These are phyloP conservation scores for Chytriomyces confervae DNA, from an alignment of 192 early-diverging fungal genomes.

Conservation along the genomic window DNA sequence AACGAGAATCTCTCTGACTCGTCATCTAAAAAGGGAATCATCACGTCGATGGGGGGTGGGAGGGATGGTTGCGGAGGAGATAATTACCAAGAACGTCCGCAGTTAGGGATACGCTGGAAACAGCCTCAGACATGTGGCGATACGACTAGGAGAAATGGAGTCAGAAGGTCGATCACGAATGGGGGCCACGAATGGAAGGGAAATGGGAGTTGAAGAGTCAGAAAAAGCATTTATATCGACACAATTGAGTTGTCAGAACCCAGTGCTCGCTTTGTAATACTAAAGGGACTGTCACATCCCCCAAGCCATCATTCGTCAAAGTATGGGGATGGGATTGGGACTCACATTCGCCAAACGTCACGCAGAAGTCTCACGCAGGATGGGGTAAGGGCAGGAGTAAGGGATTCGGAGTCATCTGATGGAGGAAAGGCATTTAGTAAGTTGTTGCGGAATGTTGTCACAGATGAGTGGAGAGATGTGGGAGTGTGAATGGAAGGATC, in stretches of 20 bases:
- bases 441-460: too few relatives aligned
- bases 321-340: background rate
- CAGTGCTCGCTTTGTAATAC: conserved; percentile 34
- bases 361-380: background rate
- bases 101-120: background rate
- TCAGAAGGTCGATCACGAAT: background rate
- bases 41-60: conserved; percentile 10
- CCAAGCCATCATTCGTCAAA: conserved; percentile 11
- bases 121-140: too few relatives aligned
- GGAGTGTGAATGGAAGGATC: conserved; percentile 8
- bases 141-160: background rate
- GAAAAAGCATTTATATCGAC: conserved; percentile 36
- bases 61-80: background rate
- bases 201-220: conserved; percentile 1
- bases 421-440: background rate
- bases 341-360: background rate
- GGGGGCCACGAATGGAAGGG: background rate
- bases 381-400: background rate
- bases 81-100: background rate
- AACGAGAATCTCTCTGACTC: conserved; percentile 31
- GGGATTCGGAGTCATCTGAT: background rate
- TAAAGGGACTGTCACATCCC: conserved; percentile 15
- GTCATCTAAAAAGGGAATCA: conserved; percentile 33
- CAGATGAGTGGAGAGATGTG: background rate
- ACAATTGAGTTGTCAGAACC: conserved; percentile 32